Evolutionary conservation across 2,329 filamentous ascomycete genomes (phyloP), one percentile per base, ranked within the genome.

Genomic region (Penicillium sp.): DNA sequence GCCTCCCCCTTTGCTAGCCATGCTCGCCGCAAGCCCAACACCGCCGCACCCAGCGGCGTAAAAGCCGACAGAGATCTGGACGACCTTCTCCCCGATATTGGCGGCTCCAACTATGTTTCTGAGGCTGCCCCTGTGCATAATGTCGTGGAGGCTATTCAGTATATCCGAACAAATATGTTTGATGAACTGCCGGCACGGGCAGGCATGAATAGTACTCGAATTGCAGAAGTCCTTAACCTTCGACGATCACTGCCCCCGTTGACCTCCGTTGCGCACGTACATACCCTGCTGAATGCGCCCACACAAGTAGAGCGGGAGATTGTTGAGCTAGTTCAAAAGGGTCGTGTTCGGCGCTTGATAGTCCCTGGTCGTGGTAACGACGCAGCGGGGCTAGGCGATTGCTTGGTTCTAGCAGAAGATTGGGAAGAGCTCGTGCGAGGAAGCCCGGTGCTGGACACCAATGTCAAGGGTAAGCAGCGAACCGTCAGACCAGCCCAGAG

Each of bases 161-260:
- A 77, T 54, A 70, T 77, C 22, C 69, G 66, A 14, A 60, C 60
- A 10, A 65, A 61, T 18, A 76, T 76, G 65, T 82, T 80, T 50
- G 70, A 70, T 34, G 62, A 71, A 8, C 62, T 82, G 12, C 78
- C 79, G 0, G 62, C 62, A 13, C 66, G 69, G 7, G 68, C 75
- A 0, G 78, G 78, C 3, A 80, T 82, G 77, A 77, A 76, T 52
- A 78, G 75, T 42, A 74, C 70, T 6, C 69, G 74, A 7, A 79
- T 79, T 30, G 71, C 76, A 3, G 71, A 79, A 44, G 70, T 79
- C 2, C 59, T 82, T 34, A 77, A 79, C 35, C 71, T 74, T 42
- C 69, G 77, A 9, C 66, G 61, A 32, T 67, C 63, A 28, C 54
- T 82, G 30, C 77, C 79, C 9, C 73, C 75, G 0, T 67, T 80